phyloP scores from a whole-genome alignment of 2,329 filamentous ascomycete genomes.

The Aspergillus sp. region DNA sequence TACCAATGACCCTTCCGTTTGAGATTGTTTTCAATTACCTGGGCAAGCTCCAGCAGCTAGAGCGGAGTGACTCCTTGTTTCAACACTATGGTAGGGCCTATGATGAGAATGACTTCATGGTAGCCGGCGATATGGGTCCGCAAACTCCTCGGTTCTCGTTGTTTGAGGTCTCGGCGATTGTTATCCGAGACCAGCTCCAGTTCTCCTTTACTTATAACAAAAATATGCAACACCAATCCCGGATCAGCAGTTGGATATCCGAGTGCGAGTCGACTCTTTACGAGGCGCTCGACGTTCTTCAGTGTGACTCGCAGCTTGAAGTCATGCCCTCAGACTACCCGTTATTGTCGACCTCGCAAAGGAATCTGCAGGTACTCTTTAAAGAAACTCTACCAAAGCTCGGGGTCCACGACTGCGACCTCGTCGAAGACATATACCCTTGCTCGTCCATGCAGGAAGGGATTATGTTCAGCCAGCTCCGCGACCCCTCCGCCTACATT shows the following conservation, averaged over 20 bases:
- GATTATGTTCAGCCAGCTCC: constrained; percentile 38
- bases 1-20: constrained; percentile 33
- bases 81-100: constrained; percentile 37
- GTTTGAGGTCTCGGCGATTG: constrained; percentile 53
- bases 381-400: constrained; percentile 35
- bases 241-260: constrained; percentile 45
- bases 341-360: constrained; percentile 44
- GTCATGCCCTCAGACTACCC: constrained; percentile 46
- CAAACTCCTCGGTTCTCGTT: constrained; percentile 48
- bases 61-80: constrained; percentile 45
- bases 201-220: constrained; percentile 53
- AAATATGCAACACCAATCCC: constrained; percentile 45
- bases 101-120: constrained; percentile 27
- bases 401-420: constrained; percentile 30
- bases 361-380: constrained; percentile 38
- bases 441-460: constrained; percentile 40
- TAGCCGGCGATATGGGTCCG: constrained; percentile 46
- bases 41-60: constrained; percentile 43
- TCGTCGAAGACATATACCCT: constrained; percentile 38
- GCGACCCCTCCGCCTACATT: constrained; percentile 36
- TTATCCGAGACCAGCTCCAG: constrained; percentile 48
- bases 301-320: constrained; percentile 25
- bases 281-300: constrained; percentile 30
- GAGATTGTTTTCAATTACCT: constrained; percentile 45
- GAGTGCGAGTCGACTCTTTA: constrained; percentile 40